Evolutionary conservation across 345 rosid species (phyloP), one percentile per base, ranked within the genome.

Genomic region (Schrenkiella parvula): DNA sequence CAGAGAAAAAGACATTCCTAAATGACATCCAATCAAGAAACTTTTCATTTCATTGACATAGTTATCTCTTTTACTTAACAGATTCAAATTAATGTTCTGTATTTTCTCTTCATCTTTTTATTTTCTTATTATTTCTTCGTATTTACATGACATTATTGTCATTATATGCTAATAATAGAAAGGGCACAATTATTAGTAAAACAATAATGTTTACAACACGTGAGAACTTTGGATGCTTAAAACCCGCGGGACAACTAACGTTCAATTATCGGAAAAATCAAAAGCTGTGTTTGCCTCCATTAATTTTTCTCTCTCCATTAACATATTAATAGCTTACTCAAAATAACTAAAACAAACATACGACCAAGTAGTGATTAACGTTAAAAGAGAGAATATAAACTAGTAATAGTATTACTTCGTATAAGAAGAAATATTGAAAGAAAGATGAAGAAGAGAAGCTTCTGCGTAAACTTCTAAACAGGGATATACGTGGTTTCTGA

Each of bases 1-100:
- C 21, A 9, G n/a, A 25, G 66, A 12, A 26, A 26, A 56, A 42
- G 26, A 62, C 66, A 62, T 62, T 62, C 66, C 15, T n/a, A 61
- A 25, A 10, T 60, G 14, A 23, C n/a, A 60, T 28, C 32, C 50
- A 41, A n/a, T 37, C 1, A 53, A n/a, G 17, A 28, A 53, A 19
- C 0, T 56, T 34, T 34, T 1, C 29, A 37, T 6, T 34, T 4
- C 43, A 34, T 18, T 34, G 6, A 43, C 21, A 19, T 17, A 7
- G 17, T 19, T 32, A 15, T 18, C 14, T 29, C 4, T 22, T 13
- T 48, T 13, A 14, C 22, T 31, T 31, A 32, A 64, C 5, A 19
- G 3, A 46, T 7, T 46, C 43, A 6, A 12, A 63, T 43, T 46
- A 23, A 8, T 22, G 31, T 12, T 26, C 22, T 28, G 19, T 29